Evolutionary conservation across 2,329 filamentous ascomycete genomes (phyloP), one percentile per base, ranked within the genome.

Genomic region (Diatrype stigma): DNA sequence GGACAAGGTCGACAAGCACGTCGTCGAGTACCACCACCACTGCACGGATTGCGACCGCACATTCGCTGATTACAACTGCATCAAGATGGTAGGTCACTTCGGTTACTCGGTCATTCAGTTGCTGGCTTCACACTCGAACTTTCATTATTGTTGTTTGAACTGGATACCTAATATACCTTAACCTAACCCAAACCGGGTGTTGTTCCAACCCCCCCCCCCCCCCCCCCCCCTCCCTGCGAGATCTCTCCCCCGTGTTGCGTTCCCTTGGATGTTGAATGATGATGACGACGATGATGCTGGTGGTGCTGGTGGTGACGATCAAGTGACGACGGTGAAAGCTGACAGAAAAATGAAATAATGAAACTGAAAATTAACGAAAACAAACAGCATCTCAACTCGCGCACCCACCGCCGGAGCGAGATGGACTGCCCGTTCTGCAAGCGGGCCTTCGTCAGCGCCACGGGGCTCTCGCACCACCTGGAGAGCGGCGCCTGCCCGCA

Each of bases 311-410:
- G n/a, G n/a, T n/a, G n/a, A n/a, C n/a, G n/a, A n/a, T n/a, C n/a
- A n/a, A n/a, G n/a, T n/a, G n/a, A n/a, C n/a, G n/a, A n/a, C n/a
- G n/a, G n/a, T n/a, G n/a, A n/a, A n/a, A n/a, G n/a, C n/a, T n/a
- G n/a, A n/a, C n/a, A n/a, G n/a, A n/a, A n/a, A n/a, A n/a, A n/a
- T n/a, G n/a, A n/a, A n/a, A n/a, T n/a, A n/a, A n/a, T n/a, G n/a
- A n/a, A n/a, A n/a, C n/a, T n/a, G n/a, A n/a, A n/a, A n/a, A n/a
- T n/a, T n/a, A n/a, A n/a, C n/a, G n/a, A n/a, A n/a, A n/a, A n/a
- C n/a, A n/a, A n/a, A n/a, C 52, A 85, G 81, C 82, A 86, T 54
- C 67, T 80, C 2, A 77, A 76, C 23, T 84, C 80, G 0, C 67
- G 67, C 5, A 59, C 63, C 44, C 82, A 87, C 58, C 68, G 69